Conservation (phyloP, 495 filamentous ascomycete species). For the Schizothecium vesticola region DNA sequence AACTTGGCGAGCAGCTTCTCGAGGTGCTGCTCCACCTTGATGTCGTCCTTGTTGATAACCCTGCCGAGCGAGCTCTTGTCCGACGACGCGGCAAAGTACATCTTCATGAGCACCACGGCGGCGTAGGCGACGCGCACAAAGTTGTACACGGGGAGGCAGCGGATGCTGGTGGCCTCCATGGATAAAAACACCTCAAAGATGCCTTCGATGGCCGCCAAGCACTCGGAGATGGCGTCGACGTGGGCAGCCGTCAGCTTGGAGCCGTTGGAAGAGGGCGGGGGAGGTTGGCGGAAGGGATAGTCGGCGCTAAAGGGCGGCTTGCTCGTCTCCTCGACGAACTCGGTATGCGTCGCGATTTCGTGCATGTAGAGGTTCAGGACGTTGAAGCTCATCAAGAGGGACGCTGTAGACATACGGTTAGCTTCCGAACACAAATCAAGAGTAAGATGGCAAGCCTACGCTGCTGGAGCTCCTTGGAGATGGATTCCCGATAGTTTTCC, state of each 20-base stretch:
- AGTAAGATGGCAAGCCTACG: constrained; percentile 32
- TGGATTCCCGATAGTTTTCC: constrained; percentile 56
- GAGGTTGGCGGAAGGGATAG: constrained; percentile 30
- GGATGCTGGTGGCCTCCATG: constrained; percentile 56
- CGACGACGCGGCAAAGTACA: constrained; percentile 70
- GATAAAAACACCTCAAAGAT: constrained; percentile 65
- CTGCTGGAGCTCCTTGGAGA: constrained; percentile 43
- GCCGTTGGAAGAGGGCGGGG: constrained; percentile 27
- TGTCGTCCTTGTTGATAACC: constrained; percentile 66
- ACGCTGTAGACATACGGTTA: constrained; percentile 34
- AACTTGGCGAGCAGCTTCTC: constrained; percentile 64
- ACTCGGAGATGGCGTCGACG: constrained; percentile 66
- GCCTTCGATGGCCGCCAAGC: constrained; percentile 65
- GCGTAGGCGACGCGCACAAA: constrained; percentile 75
- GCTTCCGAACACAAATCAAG: background rate
- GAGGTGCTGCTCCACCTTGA: constrained; percentile 72
- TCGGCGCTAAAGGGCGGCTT: constrained; percentile 41
- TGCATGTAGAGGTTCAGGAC: constrained; percentile 77
- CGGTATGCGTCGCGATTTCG: constrained; percentile 75
- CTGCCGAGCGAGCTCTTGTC: constrained; percentile 65
- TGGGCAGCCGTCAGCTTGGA: constrained; percentile 54
- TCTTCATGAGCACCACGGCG: constrained; percentile 79
- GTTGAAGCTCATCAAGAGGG: constrained; percentile 55
- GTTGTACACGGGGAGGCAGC: constrained; percentile 68
- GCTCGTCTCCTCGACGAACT: constrained; percentile 58